A percentile compares a stretch with the other conserved stretches of the same genome.
These are phyloP conservation scores for Naganishia sp. DNA, from an alignment of 1,284 basidiomycete genomes.

Conservation along the genomic window DNA sequence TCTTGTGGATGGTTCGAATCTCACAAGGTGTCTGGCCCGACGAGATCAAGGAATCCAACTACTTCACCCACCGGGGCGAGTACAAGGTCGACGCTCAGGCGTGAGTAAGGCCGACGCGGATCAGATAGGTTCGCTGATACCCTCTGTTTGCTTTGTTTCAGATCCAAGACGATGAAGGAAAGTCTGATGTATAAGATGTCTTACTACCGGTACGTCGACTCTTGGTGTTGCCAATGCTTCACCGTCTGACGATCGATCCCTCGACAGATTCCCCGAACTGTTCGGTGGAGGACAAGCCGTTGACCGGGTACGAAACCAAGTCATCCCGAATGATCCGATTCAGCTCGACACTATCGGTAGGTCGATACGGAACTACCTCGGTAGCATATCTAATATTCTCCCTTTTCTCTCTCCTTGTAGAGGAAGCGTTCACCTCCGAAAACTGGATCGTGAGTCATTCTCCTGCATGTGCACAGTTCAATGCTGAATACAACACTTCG, in stretches of 20 bases:
- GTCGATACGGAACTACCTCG: conserved; percentile 43
- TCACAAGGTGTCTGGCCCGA: conserved; percentile 99
- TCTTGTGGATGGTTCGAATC: conserved; percentile 98
- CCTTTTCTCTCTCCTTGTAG: conserved; percentile 52
- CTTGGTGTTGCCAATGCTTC: not conserved
- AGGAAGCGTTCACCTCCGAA: conserved; percentile 95
- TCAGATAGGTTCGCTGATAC: not conserved
- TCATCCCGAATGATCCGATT: conserved; percentile 72
- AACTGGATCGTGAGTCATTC: conserved; percentile 80
- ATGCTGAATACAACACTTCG: conserved; percentile 47
- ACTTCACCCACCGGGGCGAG: conserved; percentile 91
- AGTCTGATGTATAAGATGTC: conserved; percentile 99
- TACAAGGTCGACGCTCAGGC: conserved; percentile 90
- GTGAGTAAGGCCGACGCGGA: conserved; percentile 37
- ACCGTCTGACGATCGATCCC: not conserved
- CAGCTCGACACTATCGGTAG: conserved; percentile 81
- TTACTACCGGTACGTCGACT: conserved; percentile 72
- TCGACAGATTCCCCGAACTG: conserved; percentile 75
- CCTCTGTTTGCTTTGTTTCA: conserved; percentile 29
- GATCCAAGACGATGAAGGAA: conserved; percentile 84
- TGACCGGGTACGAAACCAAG: conserved; percentile 82
- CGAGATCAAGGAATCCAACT: conserved; percentile 91
- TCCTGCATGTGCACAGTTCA: conserved; percentile 41
- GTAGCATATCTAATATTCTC: conserved; percentile 30
- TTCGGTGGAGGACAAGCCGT: conserved; percentile 72